Evolutionary conservation across 2,329 filamentous ascomycete species (phyloP).

Genomic region (Simplicillium sp.): DNA sequence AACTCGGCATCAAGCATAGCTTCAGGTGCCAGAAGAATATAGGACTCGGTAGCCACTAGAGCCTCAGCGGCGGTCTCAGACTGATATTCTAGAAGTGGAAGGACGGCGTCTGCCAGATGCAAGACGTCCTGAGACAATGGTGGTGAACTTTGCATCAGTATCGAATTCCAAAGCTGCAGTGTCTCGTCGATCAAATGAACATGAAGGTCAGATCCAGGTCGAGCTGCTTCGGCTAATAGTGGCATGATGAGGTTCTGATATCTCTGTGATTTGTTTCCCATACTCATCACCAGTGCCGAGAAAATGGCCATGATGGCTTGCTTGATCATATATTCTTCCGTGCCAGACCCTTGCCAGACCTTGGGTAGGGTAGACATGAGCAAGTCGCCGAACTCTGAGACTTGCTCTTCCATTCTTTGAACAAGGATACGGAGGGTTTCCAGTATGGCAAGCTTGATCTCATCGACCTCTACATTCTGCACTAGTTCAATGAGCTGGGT

Average conservation of each 20-base stretch:
- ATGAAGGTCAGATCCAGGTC: conserved; percentile 64
- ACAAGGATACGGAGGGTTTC: conserved; percentile 79
- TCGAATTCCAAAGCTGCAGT: conserved; percentile 76
- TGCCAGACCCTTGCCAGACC: conserved; percentile 74
- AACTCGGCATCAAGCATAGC: conserved; percentile 50
- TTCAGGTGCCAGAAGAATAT: conserved; percentile 61
- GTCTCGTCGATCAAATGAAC: conserved; percentile 86
- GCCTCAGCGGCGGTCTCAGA: conserved; percentile 53
- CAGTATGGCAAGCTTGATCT: conserved; percentile 83
- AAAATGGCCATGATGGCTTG: conserved; percentile 85
- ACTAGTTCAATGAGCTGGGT: conserved; percentile 68
- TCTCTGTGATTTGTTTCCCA: conserved; percentile 66
- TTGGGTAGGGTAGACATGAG: conserved; percentile 72
- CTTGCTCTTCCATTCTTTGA: conserved; percentile 68
- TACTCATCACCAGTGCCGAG: conserved; percentile 72
- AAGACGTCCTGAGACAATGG: conserved; percentile 55
- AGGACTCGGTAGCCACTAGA: conserved; percentile 58
- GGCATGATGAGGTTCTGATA: conserved; percentile 78
- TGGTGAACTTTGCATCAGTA: conserved; percentile 56
- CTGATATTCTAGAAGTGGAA: conserved; percentile 58
- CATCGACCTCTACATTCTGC: conserved; percentile 67
- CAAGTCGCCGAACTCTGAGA: conserved; percentile 60
- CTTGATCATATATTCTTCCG: conserved; percentile 84
- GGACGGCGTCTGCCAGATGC: conserved; percentile 49
- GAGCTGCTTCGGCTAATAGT: conserved; percentile 69